Conservation (phyloP, 179 eudicot species). For the Vitellaria paradoxa region DNA sequence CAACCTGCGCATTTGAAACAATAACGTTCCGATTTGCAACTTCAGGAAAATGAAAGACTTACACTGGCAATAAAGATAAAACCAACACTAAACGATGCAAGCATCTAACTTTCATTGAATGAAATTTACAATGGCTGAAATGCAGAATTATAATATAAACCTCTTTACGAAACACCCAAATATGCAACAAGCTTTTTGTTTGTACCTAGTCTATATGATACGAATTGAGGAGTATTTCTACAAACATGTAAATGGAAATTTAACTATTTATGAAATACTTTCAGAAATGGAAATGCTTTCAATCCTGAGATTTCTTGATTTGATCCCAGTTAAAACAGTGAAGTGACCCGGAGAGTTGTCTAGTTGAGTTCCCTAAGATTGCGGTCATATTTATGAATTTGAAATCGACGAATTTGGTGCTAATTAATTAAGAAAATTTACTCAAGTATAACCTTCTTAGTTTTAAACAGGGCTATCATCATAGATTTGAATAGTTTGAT, state of each 20-base stretch:
- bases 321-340: background rate
- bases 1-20: conserved; percentile 32
- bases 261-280: background rate
- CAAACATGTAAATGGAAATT: background rate
- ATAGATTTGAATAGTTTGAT: no score
- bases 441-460: no score
- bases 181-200: background rate
- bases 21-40: background rate
- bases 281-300: background rate
- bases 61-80: no score
- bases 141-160: background rate
- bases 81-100: no score
- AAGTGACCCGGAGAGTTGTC: background rate
- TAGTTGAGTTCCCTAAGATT: no score
- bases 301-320: background rate
- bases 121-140: background rate
- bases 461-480: no score
- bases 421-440: no score
- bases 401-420: no score
- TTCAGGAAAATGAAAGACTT: background rate
- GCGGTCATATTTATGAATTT: no score
- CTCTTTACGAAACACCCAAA: background rate
- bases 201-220: background rate
- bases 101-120: background rate
- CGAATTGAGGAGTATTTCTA: background rate